Percentiles rank a stretch among this genome's conserved stretches.
Evolutionary conservation across 305 asterid genomes (phyloP).

Genomic region (Fraxinus platypoda): DNA sequence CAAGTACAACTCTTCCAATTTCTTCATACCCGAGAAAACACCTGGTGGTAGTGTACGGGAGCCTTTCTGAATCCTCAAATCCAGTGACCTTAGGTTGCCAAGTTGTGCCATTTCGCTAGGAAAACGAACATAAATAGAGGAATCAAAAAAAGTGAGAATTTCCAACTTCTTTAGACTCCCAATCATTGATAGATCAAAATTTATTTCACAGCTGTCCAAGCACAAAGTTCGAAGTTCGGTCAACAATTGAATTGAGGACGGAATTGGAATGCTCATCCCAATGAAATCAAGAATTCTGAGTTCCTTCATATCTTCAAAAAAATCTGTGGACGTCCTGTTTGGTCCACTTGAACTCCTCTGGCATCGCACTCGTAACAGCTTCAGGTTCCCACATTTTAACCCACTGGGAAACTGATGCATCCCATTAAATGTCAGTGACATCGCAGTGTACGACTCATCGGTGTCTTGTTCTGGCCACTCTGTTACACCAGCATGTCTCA

Average conservation of each 20-base stretch:
- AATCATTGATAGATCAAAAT: background rate
- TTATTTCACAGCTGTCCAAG: background rate
- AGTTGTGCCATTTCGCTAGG: background rate
- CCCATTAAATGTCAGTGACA: background rate
- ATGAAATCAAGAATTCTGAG: background rate
- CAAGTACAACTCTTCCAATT: constrained; percentile 8
- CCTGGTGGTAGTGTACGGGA: background rate
- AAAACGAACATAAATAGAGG: background rate
- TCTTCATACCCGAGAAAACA: background rate
- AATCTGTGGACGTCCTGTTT: background rate
- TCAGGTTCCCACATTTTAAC: background rate
- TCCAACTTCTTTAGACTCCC: background rate
- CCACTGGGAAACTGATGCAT: constrained; percentile 2
- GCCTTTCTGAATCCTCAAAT: background rate
- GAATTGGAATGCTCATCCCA: background rate
- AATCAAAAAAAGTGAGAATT: background rate
- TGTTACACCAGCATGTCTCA: background rate
- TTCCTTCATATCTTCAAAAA: background rate
- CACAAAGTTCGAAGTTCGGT: background rate
- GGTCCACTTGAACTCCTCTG: background rate
- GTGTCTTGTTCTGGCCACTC: background rate
- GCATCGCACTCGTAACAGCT: background rate
- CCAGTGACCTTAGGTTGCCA: background rate
- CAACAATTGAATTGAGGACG: background rate
- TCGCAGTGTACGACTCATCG: background rate